Evolutionary conservation across 2,329 filamentous ascomycete species (phyloP), one percentile per base, ranked within the genome.

Genomic region (Rutstroemia sp.): DNA sequence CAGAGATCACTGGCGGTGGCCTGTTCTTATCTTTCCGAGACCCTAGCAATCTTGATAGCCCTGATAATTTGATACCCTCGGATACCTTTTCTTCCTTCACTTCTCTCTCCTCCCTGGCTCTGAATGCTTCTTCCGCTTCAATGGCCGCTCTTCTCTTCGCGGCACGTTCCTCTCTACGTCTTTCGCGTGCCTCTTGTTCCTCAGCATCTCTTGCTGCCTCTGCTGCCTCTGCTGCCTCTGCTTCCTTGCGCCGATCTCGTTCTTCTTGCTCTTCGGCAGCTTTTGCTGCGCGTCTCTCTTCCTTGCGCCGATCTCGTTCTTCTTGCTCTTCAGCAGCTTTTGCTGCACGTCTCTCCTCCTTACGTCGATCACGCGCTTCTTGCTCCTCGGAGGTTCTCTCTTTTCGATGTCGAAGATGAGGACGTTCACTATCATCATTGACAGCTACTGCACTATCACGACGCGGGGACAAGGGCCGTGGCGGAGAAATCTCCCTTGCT

Each of bases 351-450:
- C 62, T 58, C 37, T 65, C 65, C 8, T 62, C 63, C 56, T 67
- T 69, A 6, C 66, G 59, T 41, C 60, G 61, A 5, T 69, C 67
- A 52, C 69, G 66, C 18, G 63, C 67, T 45, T 61, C 62, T 58
- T 70, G 65, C 49, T 69, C 66, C 44, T 67, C 65, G 2, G 64
- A 63, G 10, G 62, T 65, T 4, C 66, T 60, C 23, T 64, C 61
- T 46, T 62, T 64, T n/a, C 56, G 60, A 9, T 51, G 53, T 12
- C 65, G 62, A 21, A 60, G 62, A 37, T 59, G 30, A 34, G 10
- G 58, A 23, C 42, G 25, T 27, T 52, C 48, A 46, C 49, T 49
- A 19, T 56, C 49, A 18, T 58, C 54, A 27, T 61, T 68, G 6
- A 64, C 65, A 23, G 58, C 59, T 9, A 66, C 56, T 8, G 65